These are phyloP conservation scores for Trypanosoma scelopori DNA, from an alignment of 208 protist species.

Conservation along the genomic window DNA sequence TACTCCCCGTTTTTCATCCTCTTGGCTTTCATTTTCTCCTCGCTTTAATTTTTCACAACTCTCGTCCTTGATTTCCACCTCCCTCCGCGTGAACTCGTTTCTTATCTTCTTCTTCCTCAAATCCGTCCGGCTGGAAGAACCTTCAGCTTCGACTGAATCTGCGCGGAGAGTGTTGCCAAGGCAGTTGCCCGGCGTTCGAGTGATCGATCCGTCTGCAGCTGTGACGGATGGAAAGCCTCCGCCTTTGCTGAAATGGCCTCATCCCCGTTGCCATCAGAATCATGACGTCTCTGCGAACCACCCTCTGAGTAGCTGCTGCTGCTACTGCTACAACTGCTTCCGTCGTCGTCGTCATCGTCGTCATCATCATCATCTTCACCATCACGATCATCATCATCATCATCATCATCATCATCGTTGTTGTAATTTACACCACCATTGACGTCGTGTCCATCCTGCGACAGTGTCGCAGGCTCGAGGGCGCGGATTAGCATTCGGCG, in stretches of 20 bases:
- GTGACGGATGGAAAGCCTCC: too few species aligned
- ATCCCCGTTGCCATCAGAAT: too few species aligned
- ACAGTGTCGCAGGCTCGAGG: conserved; percentile 35
- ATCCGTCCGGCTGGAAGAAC: conserved; percentile 5
- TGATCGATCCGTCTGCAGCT: background rate
- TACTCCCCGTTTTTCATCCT: background rate
- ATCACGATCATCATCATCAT: conserved; percentile 2
- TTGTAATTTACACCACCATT: conserved; percentile 2
- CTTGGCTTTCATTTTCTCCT: background rate
- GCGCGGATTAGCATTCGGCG: conserved; percentile 81
- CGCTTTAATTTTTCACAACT: background rate
- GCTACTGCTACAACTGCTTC: background rate
- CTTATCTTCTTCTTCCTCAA: too few species aligned
- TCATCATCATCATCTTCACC: conserved; percentile 5
- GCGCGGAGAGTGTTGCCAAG: conserved; percentile 16
- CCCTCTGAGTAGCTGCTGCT: background rate
- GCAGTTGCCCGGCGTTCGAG: conserved; percentile 7
- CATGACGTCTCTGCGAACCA: too few species aligned
- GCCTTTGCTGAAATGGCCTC: background rate
- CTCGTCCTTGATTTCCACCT: too few species aligned
- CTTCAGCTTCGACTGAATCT: conserved; percentile 19
- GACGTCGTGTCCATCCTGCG: conserved; percentile 16
- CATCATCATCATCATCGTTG: conserved; percentile 25
- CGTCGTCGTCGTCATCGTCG: conserved; percentile 5
- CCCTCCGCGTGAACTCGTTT: too few species aligned